Conservation (phyloP, 1,284 basidiomycete species). For the Leucoagaricus sp. region DNA sequence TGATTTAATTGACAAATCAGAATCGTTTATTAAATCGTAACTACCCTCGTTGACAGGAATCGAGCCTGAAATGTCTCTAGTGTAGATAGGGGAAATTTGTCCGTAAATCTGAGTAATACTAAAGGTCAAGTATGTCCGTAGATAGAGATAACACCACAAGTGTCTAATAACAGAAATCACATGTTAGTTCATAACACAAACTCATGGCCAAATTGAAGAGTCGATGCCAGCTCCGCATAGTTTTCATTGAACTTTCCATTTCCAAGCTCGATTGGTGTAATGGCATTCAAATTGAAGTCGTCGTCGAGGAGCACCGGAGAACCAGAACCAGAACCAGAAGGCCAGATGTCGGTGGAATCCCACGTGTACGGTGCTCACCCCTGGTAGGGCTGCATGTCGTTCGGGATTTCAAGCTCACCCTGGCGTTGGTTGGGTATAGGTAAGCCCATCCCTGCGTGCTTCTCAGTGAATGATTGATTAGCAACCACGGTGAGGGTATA, state of each 20-base stretch:
- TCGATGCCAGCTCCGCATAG: slow-evolving; percentile 18
- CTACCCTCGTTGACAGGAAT: no score
- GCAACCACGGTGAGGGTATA: slow-evolving; percentile 30
- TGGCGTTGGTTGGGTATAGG: slow-evolving; percentile 25
- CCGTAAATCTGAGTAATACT: no score
- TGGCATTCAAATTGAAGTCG: slow-evolving; percentile 43
- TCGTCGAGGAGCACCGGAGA: slow-evolving; percentile 33
- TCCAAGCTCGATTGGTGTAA: slow-evolving; percentile 40
- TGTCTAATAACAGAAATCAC: no score
- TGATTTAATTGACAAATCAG: no score
- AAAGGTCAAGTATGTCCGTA: no score
- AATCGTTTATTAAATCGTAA: no score
- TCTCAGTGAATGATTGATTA: slow-evolving; percentile 13
- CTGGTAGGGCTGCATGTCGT: slow-evolving; percentile 37
- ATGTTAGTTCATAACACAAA: no score
- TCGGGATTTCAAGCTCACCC: slow-evolving; percentile 34
- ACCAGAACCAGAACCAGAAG: slow-evolving; percentile 27
- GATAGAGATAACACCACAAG: no score
- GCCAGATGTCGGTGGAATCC: slow-evolving; percentile 31
- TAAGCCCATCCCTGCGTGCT: slow-evolving; percentile 16
- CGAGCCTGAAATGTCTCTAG: no score
- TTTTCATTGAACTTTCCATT: slow-evolving; percentile 33
- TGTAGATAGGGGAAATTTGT: no score
- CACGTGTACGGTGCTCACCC: slow-evolving; percentile 37
- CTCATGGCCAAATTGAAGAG: slow-evolving; percentile 30